Conservation (phyloP, 2,329 filamentous ascomycete genomes). For the Parafenestella ontariensis region DNA sequence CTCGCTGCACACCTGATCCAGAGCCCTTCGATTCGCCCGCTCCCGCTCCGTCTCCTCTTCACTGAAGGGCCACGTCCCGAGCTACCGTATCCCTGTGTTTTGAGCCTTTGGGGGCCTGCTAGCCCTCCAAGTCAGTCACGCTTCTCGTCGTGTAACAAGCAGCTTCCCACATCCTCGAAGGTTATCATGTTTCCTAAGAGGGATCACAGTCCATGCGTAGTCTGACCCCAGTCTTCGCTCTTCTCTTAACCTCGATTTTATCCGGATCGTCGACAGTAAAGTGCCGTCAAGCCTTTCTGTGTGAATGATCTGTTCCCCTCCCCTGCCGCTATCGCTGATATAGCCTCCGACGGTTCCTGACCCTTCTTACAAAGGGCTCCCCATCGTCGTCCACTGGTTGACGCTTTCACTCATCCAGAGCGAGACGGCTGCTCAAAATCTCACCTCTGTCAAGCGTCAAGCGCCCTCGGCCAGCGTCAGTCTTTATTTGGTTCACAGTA, state of each 20-base stretch:
- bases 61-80: constrained; percentile 49
- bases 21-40: constrained; percentile 46
- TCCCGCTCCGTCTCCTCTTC: constrained; percentile 40
- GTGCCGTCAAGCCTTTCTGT: constrained; percentile 49
- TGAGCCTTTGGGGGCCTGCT: constrained; percentile 42
- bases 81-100: constrained; percentile 49
- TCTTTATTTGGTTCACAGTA: constrained; percentile 40
- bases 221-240: constrained; percentile 45
- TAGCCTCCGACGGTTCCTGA: constrained; percentile 46
- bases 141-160: constrained; percentile 49
- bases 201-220: constrained; percentile 44
- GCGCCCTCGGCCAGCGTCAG: constrained; percentile 30
- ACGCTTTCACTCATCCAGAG: constrained; percentile 40
- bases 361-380: constrained; percentile 41
- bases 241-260: constrained; percentile 51
- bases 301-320: constrained; percentile 49
- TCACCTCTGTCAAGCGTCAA: constrained; percentile 24
- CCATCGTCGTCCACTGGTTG: constrained; percentile 33
- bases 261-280: constrained; percentile 49
- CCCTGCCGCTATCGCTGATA: constrained; percentile 47
- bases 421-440: constrained; percentile 35
- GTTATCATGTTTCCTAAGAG: constrained; percentile 49
- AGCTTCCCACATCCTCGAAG: constrained; percentile 49
- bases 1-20: constrained; percentile 47
- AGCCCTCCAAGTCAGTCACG: constrained; percentile 48